A percentile compares a stretch with the other conserved stretches of the same genome.
phyloP scores from a whole-genome alignment of 257 asterid species.

The Solanum chmielewskii region DNA sequence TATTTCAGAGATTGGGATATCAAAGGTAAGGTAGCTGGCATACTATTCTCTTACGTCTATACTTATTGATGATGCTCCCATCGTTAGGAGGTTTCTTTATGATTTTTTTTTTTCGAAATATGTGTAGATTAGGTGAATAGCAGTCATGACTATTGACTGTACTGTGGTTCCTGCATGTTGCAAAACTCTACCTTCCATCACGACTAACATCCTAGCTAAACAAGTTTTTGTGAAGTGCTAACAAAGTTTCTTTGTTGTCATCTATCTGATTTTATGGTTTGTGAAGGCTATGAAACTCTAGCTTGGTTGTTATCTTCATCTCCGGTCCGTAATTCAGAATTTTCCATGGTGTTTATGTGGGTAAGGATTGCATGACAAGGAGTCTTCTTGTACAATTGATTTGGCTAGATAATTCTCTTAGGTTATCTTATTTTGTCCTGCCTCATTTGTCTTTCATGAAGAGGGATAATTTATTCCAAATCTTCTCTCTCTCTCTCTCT shows the following conservation, averaged over 20 bases:
- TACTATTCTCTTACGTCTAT: neutral
- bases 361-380: neutral
- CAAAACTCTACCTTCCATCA: neutral
- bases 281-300: neutral
- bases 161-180: neutral
- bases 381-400: neutral
- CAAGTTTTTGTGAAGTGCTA: neutral
- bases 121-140: neutral
- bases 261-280: neutral
- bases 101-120: neutral
- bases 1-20: slow-evolving; percentile 56
- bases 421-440: neutral
- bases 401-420: neutral
- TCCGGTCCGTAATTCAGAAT: neutral
- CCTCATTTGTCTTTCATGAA: neutral
- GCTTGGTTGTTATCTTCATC: neutral
- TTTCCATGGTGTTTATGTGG: neutral
- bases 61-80: neutral
- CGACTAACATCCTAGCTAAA: neutral
- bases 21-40: slow-evolving; percentile 35
- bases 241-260: neutral
- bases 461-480: neutral
- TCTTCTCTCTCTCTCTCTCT: neutral
- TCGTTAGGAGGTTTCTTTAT: neutral
- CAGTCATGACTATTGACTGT: neutral